A percentile compares a stretch with the other conserved stretches of the same genome.
These are phyloP conservation scores for Russula lepida DNA, from an alignment of 768 basidiomycete genomes.

Conservation along the genomic window DNA sequence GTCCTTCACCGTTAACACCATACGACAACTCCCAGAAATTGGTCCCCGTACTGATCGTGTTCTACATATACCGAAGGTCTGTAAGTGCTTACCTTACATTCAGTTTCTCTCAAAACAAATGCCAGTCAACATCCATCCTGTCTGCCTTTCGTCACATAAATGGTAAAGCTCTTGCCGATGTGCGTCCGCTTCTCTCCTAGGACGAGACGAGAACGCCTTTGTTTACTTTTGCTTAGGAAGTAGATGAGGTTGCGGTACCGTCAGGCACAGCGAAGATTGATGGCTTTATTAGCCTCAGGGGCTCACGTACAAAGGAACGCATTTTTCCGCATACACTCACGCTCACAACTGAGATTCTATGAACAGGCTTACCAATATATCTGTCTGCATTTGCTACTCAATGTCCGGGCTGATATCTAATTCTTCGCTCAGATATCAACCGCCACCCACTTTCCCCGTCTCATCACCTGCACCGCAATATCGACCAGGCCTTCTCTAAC, in stretches of 20 bases:
- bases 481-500: conserved; percentile 55
- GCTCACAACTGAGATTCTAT: conserved; percentile 19
- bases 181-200: conserved; percentile 27
- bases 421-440: conserved; percentile 57
- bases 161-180: conserved; percentile 66
- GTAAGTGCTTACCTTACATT: background rate
- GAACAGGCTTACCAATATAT: conserved; percentile 76
- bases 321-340: conserved; percentile 11
- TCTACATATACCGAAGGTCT: conserved; percentile 60
- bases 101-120: background rate
- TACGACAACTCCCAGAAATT: conserved; percentile 32
- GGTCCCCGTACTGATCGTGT: conserved; percentile 36
- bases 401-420: conserved; percentile 5
- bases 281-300: conserved; percentile 81
- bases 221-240: conserved; percentile 39
- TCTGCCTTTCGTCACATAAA: conserved; percentile 64
- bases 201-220: background rate
- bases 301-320: conserved; percentile 61
- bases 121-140: conserved; percentile 56
- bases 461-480: conserved; percentile 53
- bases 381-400: conserved; percentile 42
- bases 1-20: conserved; percentile 58
- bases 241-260: conserved; percentile 50
- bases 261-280: conserved; percentile 48
- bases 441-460: conserved; percentile 55